Conservation (phyloP, 2,329 filamentous ascomycete species). For the Colletotrichum destructivum region DNA sequence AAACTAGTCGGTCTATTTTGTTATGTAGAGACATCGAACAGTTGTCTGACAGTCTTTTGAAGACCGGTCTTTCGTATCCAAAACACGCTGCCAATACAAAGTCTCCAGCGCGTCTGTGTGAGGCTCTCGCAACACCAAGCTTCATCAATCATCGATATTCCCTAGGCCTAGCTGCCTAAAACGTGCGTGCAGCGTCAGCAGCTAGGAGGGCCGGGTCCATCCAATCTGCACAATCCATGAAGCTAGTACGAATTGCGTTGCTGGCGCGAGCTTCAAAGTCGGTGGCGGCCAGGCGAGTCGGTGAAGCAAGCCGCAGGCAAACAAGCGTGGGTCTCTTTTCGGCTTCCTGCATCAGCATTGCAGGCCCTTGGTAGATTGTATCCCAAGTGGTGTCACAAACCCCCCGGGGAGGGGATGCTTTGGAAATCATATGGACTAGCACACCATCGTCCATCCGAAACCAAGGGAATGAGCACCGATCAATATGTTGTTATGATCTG, state of each 20-base stretch:
- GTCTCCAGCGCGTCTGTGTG: too few relatives aligned
- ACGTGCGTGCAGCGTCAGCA: background rate
- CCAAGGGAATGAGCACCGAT: background rate
- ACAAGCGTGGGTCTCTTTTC: constrained; percentile 4
- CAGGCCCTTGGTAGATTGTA: background rate
- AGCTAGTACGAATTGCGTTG: constrained; percentile 15
- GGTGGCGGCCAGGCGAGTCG: background rate
- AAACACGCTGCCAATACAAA: too few relatives aligned
- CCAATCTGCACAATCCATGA: background rate
- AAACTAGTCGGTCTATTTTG: too few relatives aligned
- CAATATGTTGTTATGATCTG: background rate
- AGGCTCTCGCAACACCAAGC: background rate
- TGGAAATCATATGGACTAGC: background rate
- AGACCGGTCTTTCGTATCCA: too few relatives aligned
- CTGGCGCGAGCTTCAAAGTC: constrained; percentile 8
- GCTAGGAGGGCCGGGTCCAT: background rate
- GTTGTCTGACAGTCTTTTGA: too few relatives aligned
- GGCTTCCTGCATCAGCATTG: constrained; percentile 9
- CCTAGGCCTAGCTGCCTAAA: background rate
- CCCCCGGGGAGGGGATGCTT: background rate
- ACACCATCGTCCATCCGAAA: background rate
- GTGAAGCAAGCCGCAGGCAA: constrained; percentile 4
- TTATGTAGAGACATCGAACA: too few relatives aligned
- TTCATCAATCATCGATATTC: background rate
- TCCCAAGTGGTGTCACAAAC: background rate